Evolutionary conservation across 2,329 filamentous ascomycete genomes (phyloP).

Genomic region (Claviceps pusilla): DNA sequence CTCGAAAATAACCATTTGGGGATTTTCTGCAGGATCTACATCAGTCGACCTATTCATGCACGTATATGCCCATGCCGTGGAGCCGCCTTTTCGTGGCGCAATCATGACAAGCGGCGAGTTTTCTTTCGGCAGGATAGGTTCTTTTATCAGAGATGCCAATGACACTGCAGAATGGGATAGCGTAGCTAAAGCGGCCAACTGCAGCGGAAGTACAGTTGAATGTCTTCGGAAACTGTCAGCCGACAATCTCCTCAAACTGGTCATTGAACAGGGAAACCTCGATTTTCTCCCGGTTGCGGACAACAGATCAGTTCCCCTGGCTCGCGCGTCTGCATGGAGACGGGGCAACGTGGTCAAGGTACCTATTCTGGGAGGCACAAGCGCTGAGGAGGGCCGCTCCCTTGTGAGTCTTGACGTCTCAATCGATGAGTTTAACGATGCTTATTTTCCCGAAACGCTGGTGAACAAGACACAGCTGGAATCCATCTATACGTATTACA

Average conservation of each 20-base stretch:
- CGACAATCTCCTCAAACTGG: conserved; percentile 7
- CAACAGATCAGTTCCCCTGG: conserved; percentile 8
- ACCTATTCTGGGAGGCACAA: conserved; percentile 13
- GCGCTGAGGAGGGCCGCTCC: conserved; percentile 12
- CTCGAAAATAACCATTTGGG: conserved; percentile 14
- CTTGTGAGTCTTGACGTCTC: conserved; percentile 12
- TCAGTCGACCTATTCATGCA: conserved; percentile 17
- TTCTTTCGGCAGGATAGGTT: conserved; percentile 9
- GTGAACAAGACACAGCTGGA: conserved; percentile 5
- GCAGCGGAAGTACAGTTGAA: conserved; percentile 6
- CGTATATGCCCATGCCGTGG: conserved; percentile 5
- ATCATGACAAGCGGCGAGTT: conserved; percentile 17
- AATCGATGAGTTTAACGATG: conserved; percentile 9
- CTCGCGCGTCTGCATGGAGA: conserved; percentile 10
- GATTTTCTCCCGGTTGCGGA: conserved; percentile 10
- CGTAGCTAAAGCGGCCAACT: conserved; percentile 9
- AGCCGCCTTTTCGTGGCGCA: conserved; percentile 12
- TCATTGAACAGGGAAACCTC: neutral
- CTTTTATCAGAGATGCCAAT: neutral
- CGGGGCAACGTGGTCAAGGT: conserved; percentile 8
- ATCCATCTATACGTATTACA: conserved; percentile 9
- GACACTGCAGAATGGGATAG: conserved; percentile 7
- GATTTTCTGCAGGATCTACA: conserved; percentile 16
- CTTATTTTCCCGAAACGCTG: conserved; percentile 7
- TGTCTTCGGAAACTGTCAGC: conserved; percentile 11